These are phyloP conservation scores for Grosmannia serpens DNA, from an alignment of 2,329 filamentous ascomycete species.

Conservation along the genomic window DNA sequence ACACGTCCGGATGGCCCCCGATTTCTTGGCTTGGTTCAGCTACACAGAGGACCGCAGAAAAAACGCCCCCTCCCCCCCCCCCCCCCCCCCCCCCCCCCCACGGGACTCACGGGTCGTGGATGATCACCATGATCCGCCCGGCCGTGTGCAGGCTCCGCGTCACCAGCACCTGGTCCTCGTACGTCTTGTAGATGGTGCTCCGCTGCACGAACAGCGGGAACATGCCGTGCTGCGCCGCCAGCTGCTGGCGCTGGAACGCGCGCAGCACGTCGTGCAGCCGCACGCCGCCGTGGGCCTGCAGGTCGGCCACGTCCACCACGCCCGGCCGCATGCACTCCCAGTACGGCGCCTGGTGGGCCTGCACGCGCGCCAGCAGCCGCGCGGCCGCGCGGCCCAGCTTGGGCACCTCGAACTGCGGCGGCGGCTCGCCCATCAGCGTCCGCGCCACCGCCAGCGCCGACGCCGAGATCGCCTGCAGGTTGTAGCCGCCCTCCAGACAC, in stretches of 20 bases:
- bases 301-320: constrained; percentile 40
- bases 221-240: constrained; percentile 68
- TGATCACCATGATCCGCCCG: constrained; percentile 65
- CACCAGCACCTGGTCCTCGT: constrained; percentile 76
- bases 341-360: constrained; percentile 53
- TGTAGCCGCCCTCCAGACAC: constrained; percentile 93
- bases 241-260: constrained; percentile 57
- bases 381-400: constrained; percentile 47
- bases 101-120: constrained; percentile 71
- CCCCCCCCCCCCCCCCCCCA: too few relatives aligned
- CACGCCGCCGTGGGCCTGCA: constrained; percentile 41
- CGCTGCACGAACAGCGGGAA: constrained; percentile 69
- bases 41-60: background rate
- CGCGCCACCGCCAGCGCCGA: constrained; percentile 85
- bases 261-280: constrained; percentile 73
- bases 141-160: constrained; percentile 58
- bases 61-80: background rate
- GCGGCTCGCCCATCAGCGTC: constrained; percentile 92
- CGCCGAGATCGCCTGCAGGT: constrained; percentile 80
- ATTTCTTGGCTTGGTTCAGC: constrained; percentile 49
- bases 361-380: constrained; percentile 44
- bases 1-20: constrained; percentile 52
- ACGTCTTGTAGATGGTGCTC: constrained; percentile 60
- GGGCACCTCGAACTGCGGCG: constrained; percentile 47
- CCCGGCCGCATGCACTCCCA: constrained; percentile 82